phyloP scores from a whole-genome alignment of 768 basidiomycete species.

The Coprinellus micaceus region DNA sequence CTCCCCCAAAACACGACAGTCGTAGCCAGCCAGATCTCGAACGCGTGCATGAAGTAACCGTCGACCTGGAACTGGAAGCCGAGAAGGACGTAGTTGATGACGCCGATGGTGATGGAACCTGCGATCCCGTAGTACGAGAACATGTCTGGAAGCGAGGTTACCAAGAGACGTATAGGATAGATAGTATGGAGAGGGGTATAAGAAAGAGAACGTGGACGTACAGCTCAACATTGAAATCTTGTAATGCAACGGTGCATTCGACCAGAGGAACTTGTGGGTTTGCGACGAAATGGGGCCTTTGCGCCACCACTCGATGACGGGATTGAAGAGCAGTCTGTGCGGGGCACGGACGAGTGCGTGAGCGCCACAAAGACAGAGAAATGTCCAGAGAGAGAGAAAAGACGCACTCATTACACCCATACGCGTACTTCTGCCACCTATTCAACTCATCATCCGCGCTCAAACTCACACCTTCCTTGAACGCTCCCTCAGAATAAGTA shows the following conservation, averaged over 20 bases:
- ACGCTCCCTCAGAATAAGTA: slow-evolving; percentile 78
- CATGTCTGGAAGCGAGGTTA: slow-evolving; percentile 46
- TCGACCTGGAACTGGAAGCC: slow-evolving; percentile 73
- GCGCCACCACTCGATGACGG: slow-evolving; percentile 69
- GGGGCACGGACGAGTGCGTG: no score
- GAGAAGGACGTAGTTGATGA: slow-evolving; percentile 73
- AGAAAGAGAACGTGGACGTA: slow-evolving; percentile 25
- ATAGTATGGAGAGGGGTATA: neutral
- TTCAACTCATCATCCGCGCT: slow-evolving; percentile 88
- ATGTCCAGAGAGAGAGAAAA: slow-evolving; percentile 27
- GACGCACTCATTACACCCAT: slow-evolving; percentile 60
- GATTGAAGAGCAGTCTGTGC: slow-evolving; percentile 75
- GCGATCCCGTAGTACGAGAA: slow-evolving; percentile 67
- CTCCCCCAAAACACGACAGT: slow-evolving; percentile 74
- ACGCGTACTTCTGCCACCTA: slow-evolving; percentile 80
- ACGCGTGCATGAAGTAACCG: slow-evolving; percentile 73
- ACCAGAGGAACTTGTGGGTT: slow-evolving; percentile 76
- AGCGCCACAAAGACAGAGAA: no score
- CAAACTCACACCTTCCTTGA: slow-evolving; percentile 89
- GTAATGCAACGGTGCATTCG: slow-evolving; percentile 71
- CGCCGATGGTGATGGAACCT: slow-evolving; percentile 57
- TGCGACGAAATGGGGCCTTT: slow-evolving; percentile 75
- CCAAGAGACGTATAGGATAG: neutral
- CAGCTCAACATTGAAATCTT: slow-evolving; percentile 76
- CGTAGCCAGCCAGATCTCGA: slow-evolving; percentile 78